phyloP scores from a whole-genome alignment of 2,329 filamentous ascomycete species.

The Botryotinia globosa region DNA sequence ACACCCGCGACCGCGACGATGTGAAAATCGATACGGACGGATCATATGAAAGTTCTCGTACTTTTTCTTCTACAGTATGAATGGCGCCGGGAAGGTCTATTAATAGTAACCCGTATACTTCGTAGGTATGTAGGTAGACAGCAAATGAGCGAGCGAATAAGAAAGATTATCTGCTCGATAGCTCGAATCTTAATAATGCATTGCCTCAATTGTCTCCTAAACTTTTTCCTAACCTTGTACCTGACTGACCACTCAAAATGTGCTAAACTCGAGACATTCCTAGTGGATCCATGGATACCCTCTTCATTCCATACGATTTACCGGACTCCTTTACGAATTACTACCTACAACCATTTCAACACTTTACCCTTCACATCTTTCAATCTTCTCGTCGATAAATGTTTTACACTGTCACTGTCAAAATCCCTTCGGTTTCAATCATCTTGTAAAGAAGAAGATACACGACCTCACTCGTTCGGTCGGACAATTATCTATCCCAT shows the following conservation, averaged over 20 bases:
- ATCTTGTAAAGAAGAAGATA: background rate
- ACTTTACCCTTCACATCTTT: background rate
- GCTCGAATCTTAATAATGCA: background rate
- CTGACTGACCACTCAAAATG: constrained; percentile 6
- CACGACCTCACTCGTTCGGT: constrained; percentile 18
- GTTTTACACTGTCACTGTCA: background rate
- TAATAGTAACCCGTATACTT: constrained; percentile 12
- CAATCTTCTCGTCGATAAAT: background rate
- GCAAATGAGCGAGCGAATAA: background rate
- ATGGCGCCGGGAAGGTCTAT: constrained; percentile 6
- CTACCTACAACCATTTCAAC: background rate
- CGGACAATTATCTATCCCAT: background rate
- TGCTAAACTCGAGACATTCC: constrained; percentile 12
- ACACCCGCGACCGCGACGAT: background rate
- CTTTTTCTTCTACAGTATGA: background rate
- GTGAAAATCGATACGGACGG: background rate
- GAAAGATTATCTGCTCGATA: background rate
- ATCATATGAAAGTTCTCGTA: background rate
- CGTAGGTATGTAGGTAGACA: too few relatives aligned
- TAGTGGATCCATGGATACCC: constrained; percentile 11
- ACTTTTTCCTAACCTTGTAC: background rate
- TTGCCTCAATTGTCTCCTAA: constrained; percentile 1
- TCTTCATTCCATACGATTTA: constrained; percentile 6
- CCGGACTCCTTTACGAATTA: constrained; percentile 1
- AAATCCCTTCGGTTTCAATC: background rate